phyloP scores from a whole-genome alignment of 1,284 basidiomycete species.

The Ganoderma multipileum region DNA sequence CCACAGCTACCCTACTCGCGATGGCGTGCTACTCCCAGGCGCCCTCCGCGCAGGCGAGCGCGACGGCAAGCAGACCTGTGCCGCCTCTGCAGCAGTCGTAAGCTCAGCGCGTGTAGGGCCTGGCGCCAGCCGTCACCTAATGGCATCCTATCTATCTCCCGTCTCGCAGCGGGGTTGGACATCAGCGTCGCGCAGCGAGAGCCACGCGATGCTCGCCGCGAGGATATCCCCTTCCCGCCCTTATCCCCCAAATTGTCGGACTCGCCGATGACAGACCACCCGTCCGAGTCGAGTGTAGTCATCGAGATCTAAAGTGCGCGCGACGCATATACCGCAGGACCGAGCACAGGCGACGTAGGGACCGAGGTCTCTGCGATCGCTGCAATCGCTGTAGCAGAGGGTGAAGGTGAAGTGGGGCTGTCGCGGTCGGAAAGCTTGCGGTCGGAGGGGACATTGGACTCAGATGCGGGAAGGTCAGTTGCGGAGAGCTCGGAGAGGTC shows the following conservation, averaged over 20 bases:
- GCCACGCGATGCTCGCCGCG: conserved; percentile 25
- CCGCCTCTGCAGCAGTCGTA: conserved; percentile 38
- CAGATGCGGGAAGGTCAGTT: conserved; percentile 44
- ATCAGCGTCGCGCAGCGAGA: conserved; percentile 33
- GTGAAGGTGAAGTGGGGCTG: conserved; percentile 25
- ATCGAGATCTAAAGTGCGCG: conserved; percentile 6
- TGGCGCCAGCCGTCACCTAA: conserved; percentile 37
- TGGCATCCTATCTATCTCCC: conserved; percentile 28
- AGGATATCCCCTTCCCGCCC: conserved; percentile 36
- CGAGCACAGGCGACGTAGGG: conserved; percentile 28
- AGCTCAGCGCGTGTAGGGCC: conserved; percentile 33
- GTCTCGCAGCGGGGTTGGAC: too few relatives aligned
- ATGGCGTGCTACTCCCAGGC: too few relatives aligned
- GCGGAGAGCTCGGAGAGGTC: conserved; percentile 51
- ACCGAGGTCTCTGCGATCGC: conserved; percentile 36
- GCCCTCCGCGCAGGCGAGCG: conserved; percentile 47
- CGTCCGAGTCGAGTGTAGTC: conserved; percentile 31
- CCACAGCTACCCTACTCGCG: conserved; percentile 27
- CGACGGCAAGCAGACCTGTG: conserved; percentile 46
- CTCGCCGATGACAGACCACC: conserved; percentile 38
- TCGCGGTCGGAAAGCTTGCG: conserved; percentile 55
- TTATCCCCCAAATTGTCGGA: conserved; percentile 35
- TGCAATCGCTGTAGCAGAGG: conserved; percentile 38
- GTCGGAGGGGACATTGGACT: conserved; percentile 59
- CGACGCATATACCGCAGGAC: conserved; percentile 11